Base-by-base conservation (phyloP, 192 early-diverging fungal species). In the Umbelopsis isabellina region DNA sequence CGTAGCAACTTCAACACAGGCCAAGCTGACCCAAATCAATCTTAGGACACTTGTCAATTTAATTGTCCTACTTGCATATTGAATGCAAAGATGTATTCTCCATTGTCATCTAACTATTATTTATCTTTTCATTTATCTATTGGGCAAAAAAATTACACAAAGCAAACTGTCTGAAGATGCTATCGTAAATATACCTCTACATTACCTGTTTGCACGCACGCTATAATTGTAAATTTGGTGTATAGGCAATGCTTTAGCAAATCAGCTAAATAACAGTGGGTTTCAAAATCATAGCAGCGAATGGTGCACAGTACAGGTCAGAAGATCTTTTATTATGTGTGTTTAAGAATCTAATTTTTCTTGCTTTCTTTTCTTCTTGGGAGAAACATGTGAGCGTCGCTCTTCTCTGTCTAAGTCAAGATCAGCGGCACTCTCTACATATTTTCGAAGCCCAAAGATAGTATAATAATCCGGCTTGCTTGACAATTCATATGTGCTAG, bases 391-490 rank as follows among this genome's bases (percentile, higher is more conserved):
- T 61, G 55, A 61, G 18, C 25, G 25, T 16, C 55, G 55, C 33
- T 61, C 27, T 16, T 61, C 55, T 33, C 55, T 11, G 25, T 61
- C 55, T 15, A 61, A 2, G 5, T 25, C 37, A 25, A 48, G 15
- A 12, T 71, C 70, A 25, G 41, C 58, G 22, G 50, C 30, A 46
- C 27, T n/a, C 12, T 71, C 70, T 25, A 45, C 23, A 58, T 49
- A 71, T 64, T 71, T 71, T 61, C 70, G 70, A 23, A 71, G 37
- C 2, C 58, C 33, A 49, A 71, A 64, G 10, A 65, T 15, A 9
- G 70, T 47, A 49, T 55, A 71, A 9, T 64, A 49, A 47, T 71
- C 70, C 47, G 70, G 70, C 27, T 64, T 58, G 52, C 55, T 46
- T 25, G n/a, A 44, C 55, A 71, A 13, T 51, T 69, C 30, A 35